These are phyloP conservation scores for Curvularia sp. DNA, from an alignment of 2,329 filamentous ascomycete genomes.

Conservation along the genomic window DNA sequence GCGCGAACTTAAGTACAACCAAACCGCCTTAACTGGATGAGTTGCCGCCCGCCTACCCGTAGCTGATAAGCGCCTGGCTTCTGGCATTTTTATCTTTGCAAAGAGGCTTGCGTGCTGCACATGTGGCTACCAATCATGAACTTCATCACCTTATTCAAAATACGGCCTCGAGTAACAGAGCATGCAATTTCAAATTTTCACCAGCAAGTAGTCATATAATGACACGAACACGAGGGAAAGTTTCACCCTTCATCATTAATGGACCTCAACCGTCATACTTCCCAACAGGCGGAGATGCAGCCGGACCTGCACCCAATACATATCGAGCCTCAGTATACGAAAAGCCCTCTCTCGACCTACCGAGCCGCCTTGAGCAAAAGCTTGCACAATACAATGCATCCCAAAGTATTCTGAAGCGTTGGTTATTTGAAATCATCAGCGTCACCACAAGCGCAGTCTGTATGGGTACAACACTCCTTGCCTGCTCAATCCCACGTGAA, in stretches of 20 bases:
- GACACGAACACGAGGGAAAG: not conserved
- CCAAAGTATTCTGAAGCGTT: constrained; percentile 28
- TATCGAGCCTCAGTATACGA: not conserved
- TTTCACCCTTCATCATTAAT: not conserved
- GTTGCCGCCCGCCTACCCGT: not conserved
- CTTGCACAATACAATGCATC: constrained; percentile 36
- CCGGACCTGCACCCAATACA: not conserved
- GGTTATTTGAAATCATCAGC: constrained; percentile 42
- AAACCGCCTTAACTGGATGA: not conserved
- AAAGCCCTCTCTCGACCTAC: constrained; percentile 22
- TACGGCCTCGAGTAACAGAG: not conserved
- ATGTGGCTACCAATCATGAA: not conserved
- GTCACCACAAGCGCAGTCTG: constrained; percentile 42
- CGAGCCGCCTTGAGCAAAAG: constrained; percentile 31
- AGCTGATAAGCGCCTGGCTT: constrained; percentile 2
- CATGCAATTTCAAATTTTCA: not conserved
- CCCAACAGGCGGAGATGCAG: not conserved
- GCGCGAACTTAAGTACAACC: too few relatives aligned
- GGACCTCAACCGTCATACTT: not conserved
- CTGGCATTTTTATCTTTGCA: not conserved
- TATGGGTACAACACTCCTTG: constrained; percentile 24
- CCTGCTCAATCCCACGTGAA: not conserved
- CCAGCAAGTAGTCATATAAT: not conserved
- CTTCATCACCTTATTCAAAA: not conserved
- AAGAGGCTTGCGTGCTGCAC: too few relatives aligned